Percentiles rank a stretch among this genome's conserved stretches.
Evolutionary conservation across 1,284 basidiomycete species (phyloP).

Genomic region (Tilletia walkeri): DNA sequence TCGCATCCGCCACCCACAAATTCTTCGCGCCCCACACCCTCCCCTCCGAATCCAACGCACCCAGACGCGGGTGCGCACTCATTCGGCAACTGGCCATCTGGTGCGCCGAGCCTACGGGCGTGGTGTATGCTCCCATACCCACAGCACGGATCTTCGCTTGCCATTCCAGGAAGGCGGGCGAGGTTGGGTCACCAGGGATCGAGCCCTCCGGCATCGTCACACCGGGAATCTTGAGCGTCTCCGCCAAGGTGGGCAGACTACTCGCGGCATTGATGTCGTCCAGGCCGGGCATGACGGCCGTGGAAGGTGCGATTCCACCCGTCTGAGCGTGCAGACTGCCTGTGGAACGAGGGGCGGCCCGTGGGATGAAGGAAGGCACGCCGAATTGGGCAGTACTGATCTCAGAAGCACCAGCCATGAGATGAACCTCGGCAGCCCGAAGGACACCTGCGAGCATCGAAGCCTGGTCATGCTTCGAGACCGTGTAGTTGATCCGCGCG

Average conservation of each 20-base stretch:
- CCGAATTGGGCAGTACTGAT: slow-evolving; percentile 56
- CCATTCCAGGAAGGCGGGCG: slow-evolving; percentile 49
- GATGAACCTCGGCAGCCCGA: slow-evolving; percentile 56
- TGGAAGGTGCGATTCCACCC: not conserved
- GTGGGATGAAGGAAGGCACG: slow-evolving; percentile 40
- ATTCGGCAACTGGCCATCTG: slow-evolving; percentile 59
- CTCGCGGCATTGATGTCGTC: not conserved
- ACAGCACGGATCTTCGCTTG: slow-evolving; percentile 41
- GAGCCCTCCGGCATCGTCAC: slow-evolving; percentile 39
- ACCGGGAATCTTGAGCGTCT: slow-evolving; percentile 43
- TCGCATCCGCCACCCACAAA: slow-evolving; percentile 60
- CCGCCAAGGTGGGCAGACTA: slow-evolving; percentile 15
- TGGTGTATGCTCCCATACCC: slow-evolving; percentile 36
- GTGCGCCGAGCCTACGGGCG: slow-evolving; percentile 46
- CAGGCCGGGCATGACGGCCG: not conserved
- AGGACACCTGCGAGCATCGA: slow-evolving; percentile 56
- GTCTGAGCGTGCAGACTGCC: not conserved
- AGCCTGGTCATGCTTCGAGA: slow-evolving; percentile 55
- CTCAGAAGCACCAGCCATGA: slow-evolving; percentile 57
- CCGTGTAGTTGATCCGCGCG: slow-evolving; percentile 56
- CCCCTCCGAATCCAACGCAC: slow-evolving; percentile 57
- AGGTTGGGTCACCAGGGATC: slow-evolving; percentile 40
- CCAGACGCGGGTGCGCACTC: slow-evolving; percentile 51
- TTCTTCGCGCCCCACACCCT: slow-evolving; percentile 57
- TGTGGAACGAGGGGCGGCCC: slow-evolving; percentile 16